phyloP scores from a whole-genome alignment of 371 early-diverging fungal genomes.

The Mucor ambiguus region DNA sequence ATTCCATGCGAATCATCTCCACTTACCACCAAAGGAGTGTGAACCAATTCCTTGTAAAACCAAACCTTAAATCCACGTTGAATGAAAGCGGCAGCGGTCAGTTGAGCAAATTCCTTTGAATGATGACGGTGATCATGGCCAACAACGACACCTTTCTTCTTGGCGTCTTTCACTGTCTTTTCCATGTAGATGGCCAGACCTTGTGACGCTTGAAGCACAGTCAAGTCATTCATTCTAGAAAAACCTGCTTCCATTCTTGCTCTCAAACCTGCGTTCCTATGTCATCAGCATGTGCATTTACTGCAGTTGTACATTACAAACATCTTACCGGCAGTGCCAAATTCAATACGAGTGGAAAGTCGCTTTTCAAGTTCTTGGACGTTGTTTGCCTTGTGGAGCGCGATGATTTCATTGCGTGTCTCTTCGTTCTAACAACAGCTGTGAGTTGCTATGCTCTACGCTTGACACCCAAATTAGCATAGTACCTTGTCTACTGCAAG shows the following conservation, averaged over 20 bases:
- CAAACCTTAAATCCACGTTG: slow-evolving; percentile 83
- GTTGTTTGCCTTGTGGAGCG: slow-evolving; percentile 56
- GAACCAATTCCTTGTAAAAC: slow-evolving; percentile 74
- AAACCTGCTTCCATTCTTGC: slow-evolving; percentile 97
- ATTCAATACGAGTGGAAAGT: slow-evolving; percentile 78
- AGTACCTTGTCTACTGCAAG: slow-evolving; percentile 73
- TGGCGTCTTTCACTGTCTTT: slow-evolving; percentile 55
- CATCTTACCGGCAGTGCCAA: slow-evolving; percentile 84
- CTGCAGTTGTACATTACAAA: neutral
- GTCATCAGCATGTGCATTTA: neutral
- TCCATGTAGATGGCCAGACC: slow-evolving; percentile 66
- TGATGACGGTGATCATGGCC: slow-evolving; percentile 96
- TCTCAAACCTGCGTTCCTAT: slow-evolving; percentile 68
- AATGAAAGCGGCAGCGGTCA: slow-evolving; percentile 88
- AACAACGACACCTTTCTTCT: slow-evolving; percentile 82
- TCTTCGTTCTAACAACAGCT: slow-evolving; percentile 59
- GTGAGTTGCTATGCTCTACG: neutral
- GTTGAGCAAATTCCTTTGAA: slow-evolving; percentile 80
- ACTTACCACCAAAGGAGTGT: slow-evolving; percentile 85
- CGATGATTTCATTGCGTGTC: slow-evolving; percentile 65
- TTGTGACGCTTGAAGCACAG: slow-evolving; percentile 90
- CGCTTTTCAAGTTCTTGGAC: slow-evolving; percentile 62
- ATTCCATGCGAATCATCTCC: too few species aligned
- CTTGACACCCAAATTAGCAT: neutral
- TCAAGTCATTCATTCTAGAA: slow-evolving; percentile 92